phyloP scores from a whole-genome alignment of 208 protist species.

The Trypanosomatidae sp. region DNA sequence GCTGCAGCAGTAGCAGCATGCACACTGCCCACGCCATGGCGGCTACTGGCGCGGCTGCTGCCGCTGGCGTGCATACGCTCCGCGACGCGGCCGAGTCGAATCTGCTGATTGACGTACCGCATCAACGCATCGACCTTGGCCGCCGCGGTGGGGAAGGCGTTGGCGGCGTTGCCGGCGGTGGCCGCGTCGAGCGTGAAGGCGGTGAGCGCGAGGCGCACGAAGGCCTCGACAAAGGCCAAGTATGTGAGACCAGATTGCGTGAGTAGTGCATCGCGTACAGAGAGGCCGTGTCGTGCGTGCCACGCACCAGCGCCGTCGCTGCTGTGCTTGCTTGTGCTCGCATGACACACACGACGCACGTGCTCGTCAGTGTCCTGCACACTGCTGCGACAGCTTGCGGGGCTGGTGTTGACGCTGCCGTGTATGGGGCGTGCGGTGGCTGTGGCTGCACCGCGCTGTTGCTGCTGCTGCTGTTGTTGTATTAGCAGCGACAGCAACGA shows the following conservation, averaged over 20 bases:
- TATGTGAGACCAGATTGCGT: slow-evolving; percentile 26
- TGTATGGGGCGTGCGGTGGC: no score
- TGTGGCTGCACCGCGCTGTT: no score
- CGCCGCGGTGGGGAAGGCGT: slow-evolving; percentile 36
- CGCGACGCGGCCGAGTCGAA: slow-evolving; percentile 22
- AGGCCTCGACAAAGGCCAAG: slow-evolving; percentile 46
- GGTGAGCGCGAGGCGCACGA: slow-evolving; percentile 58
- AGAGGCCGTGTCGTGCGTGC: neutral
- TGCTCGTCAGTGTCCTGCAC: neutral
- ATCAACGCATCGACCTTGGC: slow-evolving; percentile 43
- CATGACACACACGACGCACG: no score
- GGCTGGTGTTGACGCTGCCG: no score
- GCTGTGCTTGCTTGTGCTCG: neutral
- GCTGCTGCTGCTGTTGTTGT: no score
- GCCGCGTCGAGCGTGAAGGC: slow-evolving; percentile 33
- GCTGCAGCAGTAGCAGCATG: no score
- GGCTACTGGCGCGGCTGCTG: no score
- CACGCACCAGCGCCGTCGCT: neutral
- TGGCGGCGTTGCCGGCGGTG: slow-evolving; percentile 1
- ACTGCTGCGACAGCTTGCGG: no score
- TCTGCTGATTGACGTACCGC: slow-evolving; percentile 57
- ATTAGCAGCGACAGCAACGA: no score
- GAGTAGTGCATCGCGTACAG: slow-evolving; percentile 1
- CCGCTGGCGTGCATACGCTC: slow-evolving; percentile 3
- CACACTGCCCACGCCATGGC: no score